Evolutionary conservation across 1,284 basidiomycete genomes (phyloP).

Genomic region (Schizophyllum commune): DNA sequence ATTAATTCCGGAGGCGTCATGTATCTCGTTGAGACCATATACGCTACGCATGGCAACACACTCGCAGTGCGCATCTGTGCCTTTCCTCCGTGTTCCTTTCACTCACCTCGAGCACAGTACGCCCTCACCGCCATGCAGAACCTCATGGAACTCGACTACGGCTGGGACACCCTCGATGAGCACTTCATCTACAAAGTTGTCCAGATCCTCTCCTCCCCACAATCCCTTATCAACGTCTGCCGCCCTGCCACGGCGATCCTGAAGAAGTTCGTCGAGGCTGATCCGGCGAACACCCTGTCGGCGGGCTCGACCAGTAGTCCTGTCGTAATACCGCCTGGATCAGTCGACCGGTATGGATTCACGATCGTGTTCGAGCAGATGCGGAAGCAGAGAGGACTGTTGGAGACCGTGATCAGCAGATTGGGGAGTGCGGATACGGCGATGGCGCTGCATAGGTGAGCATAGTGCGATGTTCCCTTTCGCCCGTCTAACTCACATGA

Average conservation of each 20-base stretch:
- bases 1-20: constrained; percentile 69
- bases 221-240: constrained; percentile 86
- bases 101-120: constrained; percentile 41
- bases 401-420: constrained; percentile 74
- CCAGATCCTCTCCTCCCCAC: constrained; percentile 69
- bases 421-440: constrained; percentile 79
- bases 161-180: constrained; percentile 69
- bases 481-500: constrained; percentile 3
- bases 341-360: constrained; percentile 77
- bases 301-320: constrained; percentile 49
- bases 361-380: constrained; percentile 78
- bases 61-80: constrained; percentile 53
- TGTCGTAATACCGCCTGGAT: constrained; percentile 47
- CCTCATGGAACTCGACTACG: constrained; percentile 76
- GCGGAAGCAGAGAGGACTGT: constrained; percentile 52
- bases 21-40: constrained; percentile 71
- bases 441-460: constrained; percentile 77
- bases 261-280: constrained; percentile 80
- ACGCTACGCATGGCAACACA: constrained; percentile 70
- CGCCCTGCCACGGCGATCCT: constrained; percentile 95
- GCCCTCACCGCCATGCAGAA: constrained; percentile 82
- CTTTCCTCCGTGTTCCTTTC: constrained; percentile 8
- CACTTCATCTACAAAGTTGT: constrained; percentile 75
- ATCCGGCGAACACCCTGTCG: constrained; percentile 52
- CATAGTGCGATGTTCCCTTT: constrained; percentile 2